Percentiles rank a stretch among this genome's conserved stretches.
Conservation (phyloP, 805 yeast species). For the Hermanozyma aechmeae region DNA sequence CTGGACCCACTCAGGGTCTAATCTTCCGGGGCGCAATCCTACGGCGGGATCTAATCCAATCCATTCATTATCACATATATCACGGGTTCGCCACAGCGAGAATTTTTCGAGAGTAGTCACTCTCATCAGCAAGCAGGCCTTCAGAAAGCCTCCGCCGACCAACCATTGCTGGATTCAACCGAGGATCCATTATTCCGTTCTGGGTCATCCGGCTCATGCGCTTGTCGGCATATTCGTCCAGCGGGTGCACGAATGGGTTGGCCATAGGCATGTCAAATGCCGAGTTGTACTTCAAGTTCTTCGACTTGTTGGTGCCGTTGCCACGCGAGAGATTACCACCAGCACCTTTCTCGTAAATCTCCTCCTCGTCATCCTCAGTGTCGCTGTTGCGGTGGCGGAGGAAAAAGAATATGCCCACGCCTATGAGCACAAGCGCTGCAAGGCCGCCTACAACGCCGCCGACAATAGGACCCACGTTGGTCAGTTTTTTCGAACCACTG, state of each 20-base stretch:
- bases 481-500: conserved; percentile 18
- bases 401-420: conserved; percentile 18
- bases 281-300: conserved; percentile 16
- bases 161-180: conserved; percentile 66
- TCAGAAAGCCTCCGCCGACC: conserved; percentile 80
- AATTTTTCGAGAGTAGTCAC: conserved; percentile 72
- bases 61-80: background rate
- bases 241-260: conserved; percentile 58
- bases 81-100: conserved; percentile 79
- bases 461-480: conserved; percentile 30
- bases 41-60: too few species aligned
- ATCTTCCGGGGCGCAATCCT: too few species aligned
- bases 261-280: conserved; percentile 32
- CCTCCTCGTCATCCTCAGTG: conserved; percentile 41
- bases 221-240: conserved; percentile 32
- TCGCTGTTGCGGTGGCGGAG: conserved; percentile 33
- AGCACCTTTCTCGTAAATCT: conserved; percentile 21
- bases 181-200: conserved; percentile 37
- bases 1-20: too few species aligned
- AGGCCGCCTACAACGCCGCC: conserved; percentile 40
- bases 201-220: conserved; percentile 6
- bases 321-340: conserved; percentile 33
- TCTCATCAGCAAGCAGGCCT: conserved; percentile 81
- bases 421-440: conserved; percentile 19
- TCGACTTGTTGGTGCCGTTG: conserved; percentile 6